phyloP scores from a whole-genome alignment of 1,284 basidiomycete genomes.

The Papiliotrema flavescens region DNA sequence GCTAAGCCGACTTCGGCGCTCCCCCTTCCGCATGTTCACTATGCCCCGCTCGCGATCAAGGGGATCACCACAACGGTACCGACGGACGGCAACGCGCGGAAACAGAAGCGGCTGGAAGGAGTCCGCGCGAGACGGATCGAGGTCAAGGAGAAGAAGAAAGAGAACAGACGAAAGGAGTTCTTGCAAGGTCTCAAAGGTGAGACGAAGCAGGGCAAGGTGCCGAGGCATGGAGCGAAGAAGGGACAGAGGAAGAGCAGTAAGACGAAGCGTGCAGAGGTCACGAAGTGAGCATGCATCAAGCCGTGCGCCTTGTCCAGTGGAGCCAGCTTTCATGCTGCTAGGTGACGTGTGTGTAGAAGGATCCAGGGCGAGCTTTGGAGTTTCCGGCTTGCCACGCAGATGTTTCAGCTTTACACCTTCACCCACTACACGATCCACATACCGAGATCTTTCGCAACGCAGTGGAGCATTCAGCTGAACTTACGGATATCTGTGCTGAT shows the following conservation, averaged over 20 bases:
- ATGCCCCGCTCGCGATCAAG: constrained; percentile 74
- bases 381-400: too few species aligned
- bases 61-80: constrained; percentile 77
- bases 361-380: too few species aligned
- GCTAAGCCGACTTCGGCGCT: neutral
- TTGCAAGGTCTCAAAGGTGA: constrained; percentile 3
- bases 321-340: too few species aligned
- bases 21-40: constrained; percentile 22
- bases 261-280: too few species aligned
- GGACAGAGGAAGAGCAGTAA: neutral
- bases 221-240: neutral
- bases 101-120: constrained; percentile 59
- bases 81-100: constrained; percentile 69
- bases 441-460: too few species aligned
- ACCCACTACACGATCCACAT: too few species aligned
- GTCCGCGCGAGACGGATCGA: constrained; percentile 57
- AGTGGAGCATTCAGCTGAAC: too few species aligned
- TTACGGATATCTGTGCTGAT: too few species aligned
- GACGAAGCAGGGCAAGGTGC: neutral
- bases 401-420: too few species aligned
- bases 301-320: too few species aligned
- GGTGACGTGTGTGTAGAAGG: too few species aligned
- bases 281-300: too few species aligned
- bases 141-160: constrained; percentile 45
- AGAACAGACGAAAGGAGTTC: constrained; percentile 14